Evolutionary conservation across 164 flowering plant genomes (phyloP), one percentile per base, ranked within the genome.

Genomic region (Sedum album): DNA sequence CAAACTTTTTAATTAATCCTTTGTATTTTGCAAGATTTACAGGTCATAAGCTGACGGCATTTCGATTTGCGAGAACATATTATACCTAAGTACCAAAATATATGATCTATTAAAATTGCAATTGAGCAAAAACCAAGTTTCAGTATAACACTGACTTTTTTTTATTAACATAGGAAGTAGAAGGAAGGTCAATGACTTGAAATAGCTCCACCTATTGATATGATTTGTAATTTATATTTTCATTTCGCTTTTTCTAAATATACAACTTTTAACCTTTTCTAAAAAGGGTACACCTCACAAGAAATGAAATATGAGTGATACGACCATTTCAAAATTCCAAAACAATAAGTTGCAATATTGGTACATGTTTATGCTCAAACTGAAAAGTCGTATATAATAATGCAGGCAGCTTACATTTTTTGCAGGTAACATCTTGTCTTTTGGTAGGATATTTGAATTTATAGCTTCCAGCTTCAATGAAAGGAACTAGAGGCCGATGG

Each of bases 401-500:
- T 20, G 38, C n/a, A 31, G 65, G 17, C 31, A 38, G 81, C 96
- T 87, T 83, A 92, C 99, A 66, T 87, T 91, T 83, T 88, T 90
- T 20, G 85, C 51, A 71, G 85, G 82, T 78, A 81, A 84, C 25
- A 83, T 88, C 70, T 88, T 91, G 60, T 82, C 79, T 30, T 79
- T 55, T 6, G 87, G 81, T 70, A 35, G 71, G 71, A 81, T 75
- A 76, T 93, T 84, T 65, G 97, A 82, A 73, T 84, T 86, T 35
- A 95, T 96, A 46, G 93, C 91, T 83, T 95, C 99, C 73, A 95
- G 95, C 82, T 95, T 95, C 97, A 95, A 92, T 4, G 99, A 95
- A 49, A 95, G 74, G 78, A 95, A 90, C 99, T 92, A 69, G 72
- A 83, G 67, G 28, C 30, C 30, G 6, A 6, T 65, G 46, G 6